Base-by-base conservation (phyloP, 2,329 filamentous ascomycete species). In the Talaromyces atroroseus region DNA sequence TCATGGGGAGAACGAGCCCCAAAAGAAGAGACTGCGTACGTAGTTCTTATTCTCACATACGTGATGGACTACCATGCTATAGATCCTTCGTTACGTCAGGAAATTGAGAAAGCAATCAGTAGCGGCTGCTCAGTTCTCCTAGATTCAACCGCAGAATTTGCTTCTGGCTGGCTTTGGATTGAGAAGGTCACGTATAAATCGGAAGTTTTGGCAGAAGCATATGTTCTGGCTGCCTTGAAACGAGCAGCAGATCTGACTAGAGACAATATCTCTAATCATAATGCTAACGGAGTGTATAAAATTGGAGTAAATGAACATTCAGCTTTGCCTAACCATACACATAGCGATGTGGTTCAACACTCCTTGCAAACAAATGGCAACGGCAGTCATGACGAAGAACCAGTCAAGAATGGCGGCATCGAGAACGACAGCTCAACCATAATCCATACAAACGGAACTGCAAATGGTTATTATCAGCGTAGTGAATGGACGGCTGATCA, bases 171-270 rank as follows among this genome's bases (percentile, higher is more conserved):
- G 40, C 56, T 63, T n/a, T 65, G 63, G 62, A 58, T 65, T 6
- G 63, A 62, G 26, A 65, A 65, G 44, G 61, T 64, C 14, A 61
- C 60, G 7, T 65, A 63, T 36, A 55, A 46, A 40, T 64, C 63
- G 8, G 52, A 61, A 8, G 58, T 61, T 32, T 56, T 65, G 1
- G 60, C 61, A 16, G 57, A 68, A 44, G 60, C 62, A 26, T 69
- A 69, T 56, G 58, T 61, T 40, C 51, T 71, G n/a, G 66, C 68
- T 45, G 68, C 67, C 11, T 49, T 67, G 1, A 55, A 55, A 32
- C n/a, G 29, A 12, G 52, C 36, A 36, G 26, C 34, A 7, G 46
- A 55, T 11, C 34, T 49, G 11, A 11, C 3, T 4, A n/a, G 8
- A 4, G n/a, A 55, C 3, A 49, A 49, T 44, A 20, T 38, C 23